Evolutionary conservation across 2,329 filamentous ascomycete genomes (phyloP).

Genomic region (Cryphonectria japonica): DNA sequence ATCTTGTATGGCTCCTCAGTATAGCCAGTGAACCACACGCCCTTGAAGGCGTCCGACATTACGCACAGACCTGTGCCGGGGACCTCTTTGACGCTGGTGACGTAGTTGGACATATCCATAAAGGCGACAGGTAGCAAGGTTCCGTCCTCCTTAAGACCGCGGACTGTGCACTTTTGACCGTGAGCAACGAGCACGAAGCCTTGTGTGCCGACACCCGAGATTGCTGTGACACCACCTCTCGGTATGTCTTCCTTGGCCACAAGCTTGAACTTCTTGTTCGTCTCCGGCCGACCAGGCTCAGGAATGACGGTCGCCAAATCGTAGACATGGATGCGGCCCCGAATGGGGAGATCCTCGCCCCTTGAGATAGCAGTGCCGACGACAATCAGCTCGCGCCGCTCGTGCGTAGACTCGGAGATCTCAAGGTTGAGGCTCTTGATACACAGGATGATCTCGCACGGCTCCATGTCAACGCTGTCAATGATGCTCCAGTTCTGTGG

Average conservation of each 20-base stretch:
- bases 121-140: constrained; percentile 92
- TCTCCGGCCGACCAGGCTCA: constrained; percentile 82
- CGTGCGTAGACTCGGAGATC: constrained; percentile 86
- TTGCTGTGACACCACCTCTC: constrained; percentile 86
- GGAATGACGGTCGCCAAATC: constrained; percentile 92
- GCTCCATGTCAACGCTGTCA: constrained; percentile 73
- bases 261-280: constrained; percentile 81
- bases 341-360: constrained; percentile 87
- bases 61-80: constrained; percentile 83
- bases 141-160: constrained; percentile 93
- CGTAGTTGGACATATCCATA: constrained; percentile 95
- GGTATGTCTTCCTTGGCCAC: constrained; percentile 87
- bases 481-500: constrained; percentile 78
- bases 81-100: constrained; percentile 82
- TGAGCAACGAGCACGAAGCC: constrained; percentile 89
- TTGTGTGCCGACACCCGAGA: constrained; percentile 84
- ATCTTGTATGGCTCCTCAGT: constrained; percentile 97
- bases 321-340: constrained; percentile 86
- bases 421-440: constrained; percentile 85
- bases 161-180: constrained; percentile 96
- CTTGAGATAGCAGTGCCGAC: constrained; percentile 85
- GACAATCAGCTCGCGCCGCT: constrained; percentile 78
- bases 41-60: constrained; percentile 89
- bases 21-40: constrained; percentile 94
- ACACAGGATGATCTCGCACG: constrained; percentile 77